Percentiles rank a stretch among this genome's conserved stretches.
Conservation (phyloP, 805 yeast species). For the Saccharomyces kudriavzevii region DNA sequence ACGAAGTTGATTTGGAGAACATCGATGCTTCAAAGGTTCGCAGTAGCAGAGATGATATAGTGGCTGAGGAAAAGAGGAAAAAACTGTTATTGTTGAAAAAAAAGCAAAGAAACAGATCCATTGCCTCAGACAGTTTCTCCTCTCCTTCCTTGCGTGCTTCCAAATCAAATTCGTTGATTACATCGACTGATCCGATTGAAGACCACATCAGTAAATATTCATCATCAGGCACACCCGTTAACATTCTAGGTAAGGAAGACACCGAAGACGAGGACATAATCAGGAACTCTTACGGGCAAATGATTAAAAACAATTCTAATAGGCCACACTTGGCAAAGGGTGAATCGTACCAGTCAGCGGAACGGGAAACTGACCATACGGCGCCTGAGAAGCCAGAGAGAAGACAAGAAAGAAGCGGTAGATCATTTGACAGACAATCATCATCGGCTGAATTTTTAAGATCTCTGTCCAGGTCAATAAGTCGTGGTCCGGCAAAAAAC, state of each 20-base stretch:
- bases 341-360: constrained; percentile 61
- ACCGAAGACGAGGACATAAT: constrained; percentile 10
- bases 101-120: not conserved
- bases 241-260: not conserved
- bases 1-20: constrained; percentile 27
- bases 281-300: constrained; percentile 27
- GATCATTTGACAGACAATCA: constrained; percentile 21
- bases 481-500: constrained; percentile 17
- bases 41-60: constrained; percentile 6
- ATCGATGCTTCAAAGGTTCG: constrained; percentile 13
- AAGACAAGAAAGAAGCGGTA: constrained; percentile 14
- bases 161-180: constrained; percentile 18
- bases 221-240: not conserved
- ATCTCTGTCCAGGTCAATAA: constrained; percentile 32
- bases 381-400: constrained; percentile 4
- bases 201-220: constrained; percentile 13
- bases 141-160: constrained; percentile 9
- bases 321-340: constrained; percentile 70
- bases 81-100: constrained; percentile 8
- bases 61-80: constrained; percentile 2
- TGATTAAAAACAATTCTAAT: constrained; percentile 19
- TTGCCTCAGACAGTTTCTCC: not conserved
- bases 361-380: constrained; percentile 34
- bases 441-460: constrained; percentile 45
- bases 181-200: constrained; percentile 23